Evolutionary conservation across 257 asterid species (phyloP), one percentile per base, ranked within the genome.

Genomic region (Solanum appendiculatum): DNA sequence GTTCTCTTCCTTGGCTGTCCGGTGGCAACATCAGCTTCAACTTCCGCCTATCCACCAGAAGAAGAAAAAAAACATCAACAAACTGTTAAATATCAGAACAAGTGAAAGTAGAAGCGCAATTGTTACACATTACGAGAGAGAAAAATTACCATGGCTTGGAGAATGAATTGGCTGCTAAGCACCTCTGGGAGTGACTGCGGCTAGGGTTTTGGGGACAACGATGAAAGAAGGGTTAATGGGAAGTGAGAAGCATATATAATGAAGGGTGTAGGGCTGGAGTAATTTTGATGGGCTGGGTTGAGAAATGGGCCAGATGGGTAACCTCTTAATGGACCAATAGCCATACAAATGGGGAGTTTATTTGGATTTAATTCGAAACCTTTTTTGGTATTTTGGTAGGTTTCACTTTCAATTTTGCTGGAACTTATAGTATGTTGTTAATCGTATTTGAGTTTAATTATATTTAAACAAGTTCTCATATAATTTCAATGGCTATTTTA

Each of bases 1-100:
- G 95, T 91, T 63, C 98, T 95, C 95, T 94, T 95, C 94, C 91
- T 95, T 8, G 95, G 94, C 92, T 92, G 95, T 4, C 94, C 97
- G 3, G 95, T 80, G 48, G 95, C 89, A 27, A 94, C 92, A 84
- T 93, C 98, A 15, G 29, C 82, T 63, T 95, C 98, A 18, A 92
- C 93, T 33, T 94, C 98, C 94, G 97, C 98, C 98, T 95, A 91
- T n/a, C 12, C 9, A 11, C 36, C 9, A 25, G 11, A 68, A 69
- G 9, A 21, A 58, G 16, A 75, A 69, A 6, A 4, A 27, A 75
- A 15, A 75, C 6, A 23, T 23, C 34, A 42, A 2, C 46, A 0
- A 63, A 29, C 42, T 80, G 27, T 5, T 1, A 48, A 1, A 80
- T 16, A 80, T 4, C 1, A 48, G 20, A 31, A 48, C 2, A 0